A percentile compares a stretch with the other conserved stretches of the same genome.
phyloP scores from a whole-genome alignment of 2,329 filamentous ascomycete genomes.

The Rhytidhysteron rufulum region DNA sequence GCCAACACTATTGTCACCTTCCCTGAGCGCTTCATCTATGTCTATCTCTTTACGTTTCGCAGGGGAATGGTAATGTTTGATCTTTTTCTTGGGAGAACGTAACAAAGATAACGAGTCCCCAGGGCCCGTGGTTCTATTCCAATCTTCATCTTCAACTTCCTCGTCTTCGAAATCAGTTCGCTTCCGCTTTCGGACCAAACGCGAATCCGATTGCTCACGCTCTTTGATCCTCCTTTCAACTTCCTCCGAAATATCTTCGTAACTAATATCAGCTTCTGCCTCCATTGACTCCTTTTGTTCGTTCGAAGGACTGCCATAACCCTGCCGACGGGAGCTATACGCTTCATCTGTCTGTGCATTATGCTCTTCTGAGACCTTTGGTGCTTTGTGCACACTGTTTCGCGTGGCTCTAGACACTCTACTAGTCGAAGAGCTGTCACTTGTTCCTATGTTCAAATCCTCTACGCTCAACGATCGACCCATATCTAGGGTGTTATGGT shows the following conservation, averaged over 20 bases:
- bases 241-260: constrained; percentile 2
- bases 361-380: too few species aligned
- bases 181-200: neutral
- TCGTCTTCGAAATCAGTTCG: neutral
- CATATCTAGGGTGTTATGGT: too few species aligned
- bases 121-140: neutral
- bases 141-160: neutral
- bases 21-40: too few species aligned
- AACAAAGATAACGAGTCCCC: neutral
- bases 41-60: neutral
- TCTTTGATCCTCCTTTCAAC: neutral
- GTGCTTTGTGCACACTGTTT: too few species aligned
- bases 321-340: too few species aligned
- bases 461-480: neutral
- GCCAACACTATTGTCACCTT: too few species aligned
- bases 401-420: too few species aligned
- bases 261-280: neutral
- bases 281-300: neutral
- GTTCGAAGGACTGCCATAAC: neutral
- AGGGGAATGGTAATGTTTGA: neutral
- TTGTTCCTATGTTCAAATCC: neutral
- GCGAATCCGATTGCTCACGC: neutral
- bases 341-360: too few species aligned
- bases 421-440: neutral
- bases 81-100: neutral